phyloP scores from a whole-genome alignment of 805 yeast genomes.

The Starmerella vitae region DNA sequence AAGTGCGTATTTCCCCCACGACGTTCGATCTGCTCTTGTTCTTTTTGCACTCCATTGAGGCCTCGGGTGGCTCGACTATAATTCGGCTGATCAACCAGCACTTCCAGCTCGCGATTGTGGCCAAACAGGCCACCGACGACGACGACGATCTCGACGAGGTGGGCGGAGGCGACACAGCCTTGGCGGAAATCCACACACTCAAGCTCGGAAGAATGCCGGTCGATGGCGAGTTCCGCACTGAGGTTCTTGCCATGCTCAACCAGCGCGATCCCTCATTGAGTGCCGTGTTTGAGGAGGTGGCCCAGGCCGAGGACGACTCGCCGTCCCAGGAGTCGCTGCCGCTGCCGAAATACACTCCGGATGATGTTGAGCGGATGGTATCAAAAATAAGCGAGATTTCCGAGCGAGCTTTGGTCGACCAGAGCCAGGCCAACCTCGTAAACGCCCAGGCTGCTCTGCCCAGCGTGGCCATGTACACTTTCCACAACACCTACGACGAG shows the following conservation, averaged over 20 bases:
- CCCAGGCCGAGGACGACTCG: conserved; percentile 36
- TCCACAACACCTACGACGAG: conserved; percentile 85
- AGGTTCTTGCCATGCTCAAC: conserved; percentile 70
- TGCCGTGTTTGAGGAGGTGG: conserved; percentile 51
- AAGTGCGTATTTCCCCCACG: conserved; percentile 64
- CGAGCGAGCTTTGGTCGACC: conserved; percentile 51
- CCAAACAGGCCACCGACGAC: conserved; percentile 12
- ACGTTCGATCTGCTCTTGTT: conserved; percentile 71
- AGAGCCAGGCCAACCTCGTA: too few species aligned
- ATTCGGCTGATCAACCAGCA: conserved; percentile 78
- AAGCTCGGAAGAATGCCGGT: conserved; percentile 73
- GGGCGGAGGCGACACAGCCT: conserved; percentile 15
- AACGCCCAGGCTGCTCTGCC: conserved; percentile 84
- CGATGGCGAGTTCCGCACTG: conserved; percentile 73
- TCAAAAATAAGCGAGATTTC: conserved; percentile 70
- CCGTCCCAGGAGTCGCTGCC: conserved; percentile 71
- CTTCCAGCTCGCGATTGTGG: conserved; percentile 32
- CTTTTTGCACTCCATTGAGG: conserved; percentile 82
- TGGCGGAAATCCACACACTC: conserved; percentile 31
- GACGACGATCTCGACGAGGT: conserved; percentile 14
- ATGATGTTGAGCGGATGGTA: conserved; percentile 69
- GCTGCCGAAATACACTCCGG: conserved; percentile 66
- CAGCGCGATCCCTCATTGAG: conserved; percentile 53
- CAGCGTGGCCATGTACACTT: conserved; percentile 93
- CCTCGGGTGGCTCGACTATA: conserved; percentile 77